Evolutionary conservation across 1,284 basidiomycete genomes (phyloP).

Genomic region (Ceratobasidium sp.): DNA sequence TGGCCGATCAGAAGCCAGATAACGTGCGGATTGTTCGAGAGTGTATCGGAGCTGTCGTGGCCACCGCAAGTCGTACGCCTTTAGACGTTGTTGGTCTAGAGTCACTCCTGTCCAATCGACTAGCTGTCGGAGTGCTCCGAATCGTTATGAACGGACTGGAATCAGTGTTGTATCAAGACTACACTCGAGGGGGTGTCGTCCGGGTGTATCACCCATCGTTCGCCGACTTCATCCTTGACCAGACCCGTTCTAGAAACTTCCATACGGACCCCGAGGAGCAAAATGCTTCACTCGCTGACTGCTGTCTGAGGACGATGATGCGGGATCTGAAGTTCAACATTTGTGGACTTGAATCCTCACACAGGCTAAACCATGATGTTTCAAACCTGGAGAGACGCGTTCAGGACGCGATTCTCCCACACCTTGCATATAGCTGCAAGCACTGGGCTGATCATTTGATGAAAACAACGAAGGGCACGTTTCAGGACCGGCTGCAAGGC

Average conservation of each 20-base stretch:
- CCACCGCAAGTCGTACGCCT: slow-evolving; percentile 8
- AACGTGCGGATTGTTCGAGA: background rate
- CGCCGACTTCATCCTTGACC: slow-evolving; percentile 26
- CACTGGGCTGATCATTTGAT: slow-evolving; percentile 31
- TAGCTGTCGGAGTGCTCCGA: background rate
- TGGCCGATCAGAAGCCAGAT: background rate
- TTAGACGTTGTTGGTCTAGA: slow-evolving; percentile 1
- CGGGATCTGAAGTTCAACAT: slow-evolving; percentile 25
- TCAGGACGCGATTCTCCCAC: background rate
- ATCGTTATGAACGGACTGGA: slow-evolving; percentile 6
- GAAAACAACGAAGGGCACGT: background rate
- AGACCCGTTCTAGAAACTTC: slow-evolving; percentile 7
- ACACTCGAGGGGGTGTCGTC: background rate
- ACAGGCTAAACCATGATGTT: background rate
- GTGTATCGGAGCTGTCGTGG: slow-evolving; percentile 29
- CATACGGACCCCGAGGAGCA: slow-evolving; percentile 8
- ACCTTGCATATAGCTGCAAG: slow-evolving; percentile 27
- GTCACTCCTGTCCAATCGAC: background rate
- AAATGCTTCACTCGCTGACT: slow-evolving; percentile 10
- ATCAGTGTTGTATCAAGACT: slow-evolving; percentile 33
- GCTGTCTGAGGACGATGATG: slow-evolving; percentile 18
- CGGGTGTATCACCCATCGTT: slow-evolving; percentile 40
- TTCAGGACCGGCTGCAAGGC: background rate
- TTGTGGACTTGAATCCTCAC: slow-evolving; percentile 10
- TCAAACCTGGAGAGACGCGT: background rate